Evolutionary conservation across 148 eudicot species (phyloP).

Genomic region (Polygonum aviculare): DNA sequence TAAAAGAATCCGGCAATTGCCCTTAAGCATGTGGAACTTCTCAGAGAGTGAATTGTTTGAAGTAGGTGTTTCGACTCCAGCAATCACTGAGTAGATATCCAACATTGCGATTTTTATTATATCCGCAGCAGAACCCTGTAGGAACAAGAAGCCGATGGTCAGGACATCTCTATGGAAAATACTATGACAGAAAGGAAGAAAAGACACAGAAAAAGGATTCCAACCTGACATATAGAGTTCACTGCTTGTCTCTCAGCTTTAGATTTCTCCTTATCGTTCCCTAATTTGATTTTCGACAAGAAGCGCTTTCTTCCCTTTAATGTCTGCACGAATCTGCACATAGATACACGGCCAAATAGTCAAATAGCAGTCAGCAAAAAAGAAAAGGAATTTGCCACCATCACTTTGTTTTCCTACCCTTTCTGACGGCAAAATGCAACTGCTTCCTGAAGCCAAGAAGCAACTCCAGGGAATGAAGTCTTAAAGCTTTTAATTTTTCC

Average conservation of each 20-base stretch:
- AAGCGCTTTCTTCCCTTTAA: slow-evolving; percentile 89
- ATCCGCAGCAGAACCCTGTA: slow-evolving; percentile 97
- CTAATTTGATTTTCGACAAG: slow-evolving; percentile 72
- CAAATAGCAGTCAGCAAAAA: background rate
- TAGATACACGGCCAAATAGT: background rate
- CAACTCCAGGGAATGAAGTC: slow-evolving; percentile 78
- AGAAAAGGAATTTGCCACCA: background rate
- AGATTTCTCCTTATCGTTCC: slow-evolving; percentile 74
- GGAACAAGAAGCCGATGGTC: slow-evolving; percentile 2
- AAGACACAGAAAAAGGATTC: background rate
- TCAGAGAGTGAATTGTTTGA: slow-evolving; percentile 25
- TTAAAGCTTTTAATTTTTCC: slow-evolving; percentile 73
- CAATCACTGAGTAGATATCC: slow-evolving; percentile 52
- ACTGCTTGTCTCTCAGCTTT: slow-evolving; percentile 99
- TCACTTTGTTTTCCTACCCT: slow-evolving; percentile 35
- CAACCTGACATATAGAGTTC: slow-evolving; percentile 98
- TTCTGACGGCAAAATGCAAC: slow-evolving; percentile 66
- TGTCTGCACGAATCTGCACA: slow-evolving; percentile 72
- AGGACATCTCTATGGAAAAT: background rate
- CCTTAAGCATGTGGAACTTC: slow-evolving; percentile 60
- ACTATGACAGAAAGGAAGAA: background rate
- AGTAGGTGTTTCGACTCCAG: slow-evolving; percentile 27
- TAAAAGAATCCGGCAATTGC: slow-evolving; percentile 75
- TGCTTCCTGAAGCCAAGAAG: slow-evolving; percentile 91
- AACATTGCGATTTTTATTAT: slow-evolving; percentile 93